A percentile compares a stretch with the other conserved stretches of the same genome.
Evolutionary conservation across 1,139 yeast genomes (phyloP).

Genomic region (Magnusiomyces clavatus): DNA sequence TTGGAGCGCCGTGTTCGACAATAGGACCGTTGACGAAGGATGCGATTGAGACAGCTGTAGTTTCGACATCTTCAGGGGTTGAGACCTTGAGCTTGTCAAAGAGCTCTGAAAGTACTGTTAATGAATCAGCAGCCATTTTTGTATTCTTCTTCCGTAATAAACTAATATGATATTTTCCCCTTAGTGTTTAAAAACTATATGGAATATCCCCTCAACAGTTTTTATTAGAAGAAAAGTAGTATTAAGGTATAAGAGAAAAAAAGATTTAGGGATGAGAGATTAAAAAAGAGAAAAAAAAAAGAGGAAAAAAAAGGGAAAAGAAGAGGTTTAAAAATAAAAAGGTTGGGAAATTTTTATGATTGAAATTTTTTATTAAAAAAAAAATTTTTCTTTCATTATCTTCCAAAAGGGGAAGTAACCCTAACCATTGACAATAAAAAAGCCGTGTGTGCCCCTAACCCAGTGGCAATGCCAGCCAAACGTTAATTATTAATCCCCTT

Average conservation of each 20-base stretch:
- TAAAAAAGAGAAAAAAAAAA: slow-evolving; percentile 6
- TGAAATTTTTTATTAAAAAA: neutral
- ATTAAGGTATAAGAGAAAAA: neutral
- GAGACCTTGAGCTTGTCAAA: slow-evolving; percentile 91
- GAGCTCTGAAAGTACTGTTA: slow-evolving; percentile 82
- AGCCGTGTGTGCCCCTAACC: too few relatives aligned
- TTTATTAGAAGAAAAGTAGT: neutral
- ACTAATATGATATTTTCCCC: neutral
- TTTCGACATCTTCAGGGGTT: slow-evolving; percentile 65
- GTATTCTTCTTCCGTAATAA: neutral
- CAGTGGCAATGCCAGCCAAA: too few relatives aligned
- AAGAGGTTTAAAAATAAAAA: neutral
- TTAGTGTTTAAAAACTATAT: neutral
- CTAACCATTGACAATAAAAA: neutral
- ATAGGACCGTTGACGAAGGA: slow-evolving; percentile 93
- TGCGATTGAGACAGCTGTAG: slow-evolving; percentile 85
- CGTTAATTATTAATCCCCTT: neutral
- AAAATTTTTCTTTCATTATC: too few relatives aligned
- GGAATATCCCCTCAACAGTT: neutral
- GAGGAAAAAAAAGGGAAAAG: slow-evolving; percentile 2
- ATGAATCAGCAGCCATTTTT: slow-evolving; percentile 23
- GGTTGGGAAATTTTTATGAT: slow-evolving; percentile 3
- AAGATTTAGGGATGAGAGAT: neutral
- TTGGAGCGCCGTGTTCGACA: slow-evolving; percentile 98
- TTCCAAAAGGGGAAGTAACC: neutral